Percentiles rank a stretch among this genome's conserved stretches.
phyloP scores from a whole-genome alignment of 148 eudicot species.

The Vaccinium corymbosum region DNA sequence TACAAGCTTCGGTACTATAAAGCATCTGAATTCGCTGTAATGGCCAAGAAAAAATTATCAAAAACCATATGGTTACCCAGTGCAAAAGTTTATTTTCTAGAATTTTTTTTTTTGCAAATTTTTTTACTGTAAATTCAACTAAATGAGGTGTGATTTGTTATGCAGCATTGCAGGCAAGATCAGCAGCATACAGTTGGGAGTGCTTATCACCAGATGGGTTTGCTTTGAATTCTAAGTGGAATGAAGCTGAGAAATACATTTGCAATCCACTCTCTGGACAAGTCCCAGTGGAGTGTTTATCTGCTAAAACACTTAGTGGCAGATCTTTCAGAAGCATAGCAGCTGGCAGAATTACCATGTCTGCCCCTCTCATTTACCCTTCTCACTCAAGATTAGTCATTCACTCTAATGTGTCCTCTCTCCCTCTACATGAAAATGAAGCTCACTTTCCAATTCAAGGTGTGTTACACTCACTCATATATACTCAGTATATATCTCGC shows the following conservation, averaged over 20 bases:
- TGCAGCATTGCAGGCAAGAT: constrained; percentile 83
- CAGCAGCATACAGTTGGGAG: constrained; percentile 76
- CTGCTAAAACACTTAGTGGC: constrained; percentile 75
- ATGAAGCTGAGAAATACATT: constrained; percentile 91
- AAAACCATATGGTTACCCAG: background rate
- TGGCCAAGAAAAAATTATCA: background rate
- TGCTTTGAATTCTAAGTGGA: constrained; percentile 84
- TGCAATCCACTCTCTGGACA: constrained; percentile 87
- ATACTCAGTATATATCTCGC: too few species aligned
- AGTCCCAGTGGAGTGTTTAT: constrained; percentile 91
- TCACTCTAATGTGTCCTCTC: constrained; percentile 17
- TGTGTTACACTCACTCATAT: background rate
- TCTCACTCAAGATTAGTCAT: constrained; percentile 22
- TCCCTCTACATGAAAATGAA: constrained; percentile 18
- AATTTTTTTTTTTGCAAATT: too few species aligned
- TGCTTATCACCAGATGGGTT: constrained; percentile 67
- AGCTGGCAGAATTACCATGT: constrained; percentile 63
- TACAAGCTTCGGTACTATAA: background rate
- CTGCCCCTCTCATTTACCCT: constrained; percentile 80
- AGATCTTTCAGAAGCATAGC: constrained; percentile 54
- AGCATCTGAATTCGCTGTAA: background rate
- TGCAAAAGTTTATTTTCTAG: background rate
- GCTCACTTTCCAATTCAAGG: constrained; percentile 22
- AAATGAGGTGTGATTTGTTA: background rate
- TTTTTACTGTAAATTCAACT: too few species aligned